Base-by-base conservation (phyloP, 441 rosid genomes). In the Viola pubescens region DNA sequence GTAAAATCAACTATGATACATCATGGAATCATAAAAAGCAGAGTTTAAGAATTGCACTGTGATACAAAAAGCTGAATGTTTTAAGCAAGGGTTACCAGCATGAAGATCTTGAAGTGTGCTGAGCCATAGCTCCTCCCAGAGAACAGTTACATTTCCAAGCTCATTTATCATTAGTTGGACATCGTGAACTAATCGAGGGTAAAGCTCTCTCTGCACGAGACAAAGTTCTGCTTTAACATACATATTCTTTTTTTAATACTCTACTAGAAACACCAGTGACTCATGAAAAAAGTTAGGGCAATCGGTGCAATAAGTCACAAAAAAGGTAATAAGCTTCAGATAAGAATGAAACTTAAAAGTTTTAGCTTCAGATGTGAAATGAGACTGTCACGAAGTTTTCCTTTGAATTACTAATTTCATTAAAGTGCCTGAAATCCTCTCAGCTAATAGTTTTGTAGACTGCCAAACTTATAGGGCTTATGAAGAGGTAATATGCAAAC, bases 81-180 rank as follows among this genome's bases (percentile, higher is more conserved):
- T 11, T 56, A 59, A 54, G 63, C 67, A 54, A 65, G 50, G 44
- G 48, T 68, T 78, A 94, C 99, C 99, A 80, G 90, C 82, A 69
- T 90, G 97, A 77, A 94, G 91, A 73, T 90, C 99, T 74, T 94
- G 97, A 74, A 94, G 97, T 41, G 99, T 90, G 81, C 97, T 81
- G 61, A 94, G 91, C 97, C 99, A 94, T 47, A 94, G 81, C 73
- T 94, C 99, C 81, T 94, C 99, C 99, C 99, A 94, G 54, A 94
- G 95, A 72, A 94, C 96, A 65, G 99, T 89, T 60, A 88, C 86
- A 73, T 90, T 94, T 63, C 81, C 94, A 61, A 94, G 97, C 69
- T 89, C 97, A 73, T 79, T 84, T 70, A 94, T 85, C 97, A 94
- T 82, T 66, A 94, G 95, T 73, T 88, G 96, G 72, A 94, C 99